Evolutionary conservation across 2,329 filamentous ascomycete species (phyloP), one percentile per base, ranked within the genome.

Genomic region (Neurospora sp.): DNA sequence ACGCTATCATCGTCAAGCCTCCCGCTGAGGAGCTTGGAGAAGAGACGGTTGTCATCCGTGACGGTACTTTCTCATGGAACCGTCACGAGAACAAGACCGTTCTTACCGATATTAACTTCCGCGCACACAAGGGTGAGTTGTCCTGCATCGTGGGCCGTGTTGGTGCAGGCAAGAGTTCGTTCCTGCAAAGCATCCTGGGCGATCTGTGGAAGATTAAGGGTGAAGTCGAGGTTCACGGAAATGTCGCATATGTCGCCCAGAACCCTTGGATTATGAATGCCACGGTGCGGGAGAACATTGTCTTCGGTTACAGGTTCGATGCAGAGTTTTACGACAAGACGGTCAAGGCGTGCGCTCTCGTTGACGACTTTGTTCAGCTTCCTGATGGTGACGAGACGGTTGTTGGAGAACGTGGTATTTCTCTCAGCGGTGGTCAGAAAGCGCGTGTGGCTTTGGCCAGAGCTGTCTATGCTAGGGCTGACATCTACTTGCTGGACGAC

Each of bases 231-330:
- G 85, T 99, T 10, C 89, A 92, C 74, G 96, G 96, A 66, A 88
- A 86, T 37, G 87, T 93, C 52, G 96, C 96, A 1, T 99, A 98
- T 78, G 96, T 97, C 70, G 92, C 93, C 17, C 96, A 99, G 79
- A 89, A 92, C 76, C 85, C 93, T 23, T 99, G 96, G 96, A 92
- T 99, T 68, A 95, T 98, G 89, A 99, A 99, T 78, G 96, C 96
- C 8, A 97, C 92, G 38, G 94, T 99, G 70, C 92, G 93, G 76
- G 96, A 99, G 78, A 99, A 99, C 78, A 97, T 99, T 75, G 85
- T 97, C 4, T 99, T 99, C 77, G 96, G 96, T 1, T 93, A 99
- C 81, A 90, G 92, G 66, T 97, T 92, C 84, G 95, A 99, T 80
- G 90, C 94, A 5, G 87, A 90, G 38, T 99, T 99, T 80, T 99